phyloP scores from a whole-genome alignment of 1,139 yeast genomes.

The Lipomyces yarrowii region DNA sequence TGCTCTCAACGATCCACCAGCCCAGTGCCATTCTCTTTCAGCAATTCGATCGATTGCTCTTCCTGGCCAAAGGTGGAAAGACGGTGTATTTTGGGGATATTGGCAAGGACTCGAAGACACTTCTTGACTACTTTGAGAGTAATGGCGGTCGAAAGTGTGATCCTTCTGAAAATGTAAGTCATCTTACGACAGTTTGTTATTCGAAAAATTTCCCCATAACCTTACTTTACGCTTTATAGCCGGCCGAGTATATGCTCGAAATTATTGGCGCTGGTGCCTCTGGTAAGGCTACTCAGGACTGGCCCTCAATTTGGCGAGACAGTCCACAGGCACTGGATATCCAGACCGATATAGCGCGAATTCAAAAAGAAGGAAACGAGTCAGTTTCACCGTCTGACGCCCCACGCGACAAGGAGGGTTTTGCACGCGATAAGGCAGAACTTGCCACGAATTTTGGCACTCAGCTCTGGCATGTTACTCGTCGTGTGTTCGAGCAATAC shows the following conservation, averaged over 20 bases:
- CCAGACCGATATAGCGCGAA: constrained; percentile 1
- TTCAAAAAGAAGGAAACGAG: neutral
- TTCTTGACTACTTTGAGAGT: constrained; percentile 68
- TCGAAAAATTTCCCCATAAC: no score
- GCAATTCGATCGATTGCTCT: constrained; percentile 73
- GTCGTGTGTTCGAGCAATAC: constrained; percentile 45
- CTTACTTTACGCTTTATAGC: constrained; percentile 35
- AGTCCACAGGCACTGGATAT: neutral
- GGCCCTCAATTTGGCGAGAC: constrained; percentile 37
- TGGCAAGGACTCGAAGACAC: constrained; percentile 61
- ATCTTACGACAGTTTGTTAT: no score
- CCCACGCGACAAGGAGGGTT: no score
- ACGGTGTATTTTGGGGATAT: constrained; percentile 83
- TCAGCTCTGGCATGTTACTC: constrained; percentile 46
- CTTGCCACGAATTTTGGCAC: constrained; percentile 11
- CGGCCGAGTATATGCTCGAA: constrained; percentile 66
- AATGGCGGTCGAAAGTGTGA: constrained; percentile 54
- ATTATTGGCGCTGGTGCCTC: constrained; percentile 70
- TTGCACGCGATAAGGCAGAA: neutral
- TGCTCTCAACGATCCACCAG: constrained; percentile 79
- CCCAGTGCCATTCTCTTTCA: constrained; percentile 76
- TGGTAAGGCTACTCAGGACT: constrained; percentile 49
- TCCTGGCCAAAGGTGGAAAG: constrained; percentile 72
- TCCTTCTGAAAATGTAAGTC: constrained; percentile 47
- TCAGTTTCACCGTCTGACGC: no score